Conservation (phyloP, 768 basidiomycete species). For the Austroboletus eburneus region DNA sequence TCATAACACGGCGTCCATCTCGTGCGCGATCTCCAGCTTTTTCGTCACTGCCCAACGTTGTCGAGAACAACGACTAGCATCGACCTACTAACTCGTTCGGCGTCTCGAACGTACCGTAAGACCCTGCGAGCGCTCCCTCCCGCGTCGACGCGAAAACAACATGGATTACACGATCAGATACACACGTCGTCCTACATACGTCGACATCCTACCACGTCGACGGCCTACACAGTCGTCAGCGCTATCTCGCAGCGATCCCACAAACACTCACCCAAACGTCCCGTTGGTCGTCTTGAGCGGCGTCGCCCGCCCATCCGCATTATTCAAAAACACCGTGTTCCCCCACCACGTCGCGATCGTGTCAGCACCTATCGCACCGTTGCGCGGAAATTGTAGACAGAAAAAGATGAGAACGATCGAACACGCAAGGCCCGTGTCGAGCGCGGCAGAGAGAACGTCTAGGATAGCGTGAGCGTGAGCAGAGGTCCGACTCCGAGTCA, state of each 20-base stretch:
- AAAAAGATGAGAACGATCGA: slow-evolving; percentile 57
- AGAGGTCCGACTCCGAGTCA: slow-evolving; percentile 9
- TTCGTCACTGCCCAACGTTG: no score
- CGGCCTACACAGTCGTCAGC: slow-evolving; percentile 15
- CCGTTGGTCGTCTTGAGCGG: slow-evolving; percentile 11
- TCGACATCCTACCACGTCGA: slow-evolving; percentile 9
- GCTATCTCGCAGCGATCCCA: no score
- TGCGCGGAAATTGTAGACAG: slow-evolving; percentile 56
- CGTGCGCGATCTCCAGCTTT: no score
- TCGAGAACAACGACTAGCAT: no score
- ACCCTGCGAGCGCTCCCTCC: no score
- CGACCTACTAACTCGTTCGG: no score
- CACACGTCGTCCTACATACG: no score
- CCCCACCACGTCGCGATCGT: slow-evolving; percentile 70
- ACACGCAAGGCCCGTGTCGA: slow-evolving; percentile 67
- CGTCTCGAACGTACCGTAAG: no score
- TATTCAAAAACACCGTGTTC: slow-evolving; percentile 40
- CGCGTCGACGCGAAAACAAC: no score
- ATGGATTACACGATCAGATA: no score
- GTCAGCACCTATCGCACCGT: slow-evolving; percentile 55
- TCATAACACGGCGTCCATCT: no score
- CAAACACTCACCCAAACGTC: slow-evolving; percentile 28
- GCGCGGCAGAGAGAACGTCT: slow-evolving; percentile 66
- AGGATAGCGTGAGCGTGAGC: background rate
- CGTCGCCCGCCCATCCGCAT: slow-evolving; percentile 24